Conservation (phyloP, 176 grass and related monocot species). For the Bolboschoenus planiculmis region DNA sequence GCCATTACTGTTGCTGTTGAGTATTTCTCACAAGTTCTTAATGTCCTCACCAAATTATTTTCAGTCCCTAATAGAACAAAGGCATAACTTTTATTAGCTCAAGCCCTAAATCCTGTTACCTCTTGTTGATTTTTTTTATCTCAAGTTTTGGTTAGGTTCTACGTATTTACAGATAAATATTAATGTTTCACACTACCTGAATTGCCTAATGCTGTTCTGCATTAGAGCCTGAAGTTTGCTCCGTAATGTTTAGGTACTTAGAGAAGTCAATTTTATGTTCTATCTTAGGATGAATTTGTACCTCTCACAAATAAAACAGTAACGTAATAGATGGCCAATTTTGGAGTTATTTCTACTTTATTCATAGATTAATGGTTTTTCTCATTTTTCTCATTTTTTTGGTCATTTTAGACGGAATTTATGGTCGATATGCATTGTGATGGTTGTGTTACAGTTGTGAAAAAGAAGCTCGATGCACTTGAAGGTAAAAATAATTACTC, state of each 20-base stretch:
- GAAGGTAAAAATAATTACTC: slow-evolving; percentile 42
- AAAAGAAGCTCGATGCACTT: slow-evolving; percentile 53
- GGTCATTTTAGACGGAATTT: slow-evolving; percentile 72
- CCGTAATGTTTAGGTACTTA: neutral
- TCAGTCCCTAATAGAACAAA: neutral
- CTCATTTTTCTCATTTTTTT: slow-evolving; percentile 20
- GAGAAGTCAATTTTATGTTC: neutral
- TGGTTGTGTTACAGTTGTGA: slow-evolving; percentile 71
- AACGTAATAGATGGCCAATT: neutral
- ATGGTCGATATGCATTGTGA: slow-evolving; percentile 99
- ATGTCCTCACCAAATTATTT: neutral
- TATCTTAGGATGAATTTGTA: neutral
- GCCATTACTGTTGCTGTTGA: neutral
- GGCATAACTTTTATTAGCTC: neutral
- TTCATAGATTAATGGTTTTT: neutral
- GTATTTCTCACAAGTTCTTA: neutral
- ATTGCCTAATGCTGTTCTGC: neutral
- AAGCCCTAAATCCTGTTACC: neutral
- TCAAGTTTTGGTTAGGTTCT: neutral
- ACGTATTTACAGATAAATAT: neutral
- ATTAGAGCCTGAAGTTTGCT: neutral
- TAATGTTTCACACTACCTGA: neutral
- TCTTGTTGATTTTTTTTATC: neutral
- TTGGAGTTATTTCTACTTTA: neutral
- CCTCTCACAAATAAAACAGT: neutral